These are phyloP conservation scores for Cubamyces sp. DNA, from an alignment of 768 basidiomycete species.

Conservation along the genomic window DNA sequence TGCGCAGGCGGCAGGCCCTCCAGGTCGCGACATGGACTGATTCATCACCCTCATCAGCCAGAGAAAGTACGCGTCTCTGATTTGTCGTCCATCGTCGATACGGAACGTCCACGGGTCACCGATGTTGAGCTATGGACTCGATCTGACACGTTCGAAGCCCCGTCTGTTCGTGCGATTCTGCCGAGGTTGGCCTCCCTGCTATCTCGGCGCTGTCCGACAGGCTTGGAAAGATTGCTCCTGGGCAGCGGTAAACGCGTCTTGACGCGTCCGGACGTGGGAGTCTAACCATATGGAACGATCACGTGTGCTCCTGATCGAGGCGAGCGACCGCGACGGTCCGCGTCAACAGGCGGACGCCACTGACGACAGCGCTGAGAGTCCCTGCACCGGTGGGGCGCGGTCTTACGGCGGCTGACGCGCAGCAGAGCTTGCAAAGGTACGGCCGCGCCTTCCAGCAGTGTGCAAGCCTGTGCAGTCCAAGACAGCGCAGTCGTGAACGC, in stretches of 20 bases:
- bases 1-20: not conserved
- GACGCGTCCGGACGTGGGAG: conserved; percentile 13
- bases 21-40: not conserved
- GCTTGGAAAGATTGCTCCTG: conserved; percentile 8
- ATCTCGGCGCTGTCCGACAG: conserved; percentile 11
- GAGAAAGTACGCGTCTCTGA: conserved; percentile 7
- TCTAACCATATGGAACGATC: conserved; percentile 28
- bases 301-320: conserved; percentile 20
- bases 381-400: not conserved
- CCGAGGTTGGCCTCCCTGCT: conserved; percentile 15
- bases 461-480: not conserved
- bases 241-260: conserved; percentile 11
- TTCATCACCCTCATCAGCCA: conserved; percentile 11
- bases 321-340: not conserved
- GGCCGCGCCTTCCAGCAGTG: not conserved
- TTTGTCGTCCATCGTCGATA: not conserved
- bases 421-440: not conserved
- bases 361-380: conserved; percentile 4
- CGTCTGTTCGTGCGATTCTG: conserved; percentile 15
- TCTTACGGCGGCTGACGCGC: conserved; percentile 4
- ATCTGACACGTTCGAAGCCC: conserved; percentile 6
- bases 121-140: conserved; percentile 9
- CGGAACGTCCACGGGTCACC: conserved; percentile 5
- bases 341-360: conserved; percentile 5
- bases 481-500: not conserved